Base-by-base conservation (phyloP, 129 eudicot species). In the Oenanthe sinensis region DNA sequence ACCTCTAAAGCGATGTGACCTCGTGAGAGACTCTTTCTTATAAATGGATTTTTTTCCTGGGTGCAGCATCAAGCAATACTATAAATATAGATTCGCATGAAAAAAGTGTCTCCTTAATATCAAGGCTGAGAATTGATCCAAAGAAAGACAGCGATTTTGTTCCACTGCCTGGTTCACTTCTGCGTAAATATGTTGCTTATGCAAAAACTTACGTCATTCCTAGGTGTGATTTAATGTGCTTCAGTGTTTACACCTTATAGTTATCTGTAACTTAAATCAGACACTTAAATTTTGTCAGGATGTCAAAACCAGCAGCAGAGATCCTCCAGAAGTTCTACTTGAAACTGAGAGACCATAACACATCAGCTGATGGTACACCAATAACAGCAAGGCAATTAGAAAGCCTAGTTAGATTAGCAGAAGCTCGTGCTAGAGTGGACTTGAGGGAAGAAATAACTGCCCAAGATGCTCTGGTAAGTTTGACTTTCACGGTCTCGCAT, bases 381-480 rank as follows among this genome's bases (percentile, higher is more conserved):
- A 92, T 95, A 87, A 95, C 99, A 67, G 99, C 99, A 45, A 87
- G 97, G 77, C 99, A 95, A 77, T 87, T 95, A 67, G 97, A 95
- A 81, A 95, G 99, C 76, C 84, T 95, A 52, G 97, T 95, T 71
- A 86, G 99, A 84, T 82, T 95, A 84, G 99, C 97, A 30, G 90
- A 90, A 85, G 99, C 99, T 79, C 95, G 99, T 36, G 99, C 99
- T 45, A 85, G 94, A 82, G 90, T 95, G 77, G 97, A 95, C 75
- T 85, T 95, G 82, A 84, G 97, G 77, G 96, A 90, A 77, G 97
- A 91, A 82, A 86, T 92, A 80, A 90, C 92, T 45, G 84, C 71
- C 20, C 90, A 95, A 83, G 97, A 95, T 87, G 99, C 99, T 85
- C 28, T 77, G 89, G 99, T 95, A 84, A 80, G 89, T 84, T 75